phyloP scores from a whole-genome alignment of 805 yeast species.

The Starmerella apis region DNA sequence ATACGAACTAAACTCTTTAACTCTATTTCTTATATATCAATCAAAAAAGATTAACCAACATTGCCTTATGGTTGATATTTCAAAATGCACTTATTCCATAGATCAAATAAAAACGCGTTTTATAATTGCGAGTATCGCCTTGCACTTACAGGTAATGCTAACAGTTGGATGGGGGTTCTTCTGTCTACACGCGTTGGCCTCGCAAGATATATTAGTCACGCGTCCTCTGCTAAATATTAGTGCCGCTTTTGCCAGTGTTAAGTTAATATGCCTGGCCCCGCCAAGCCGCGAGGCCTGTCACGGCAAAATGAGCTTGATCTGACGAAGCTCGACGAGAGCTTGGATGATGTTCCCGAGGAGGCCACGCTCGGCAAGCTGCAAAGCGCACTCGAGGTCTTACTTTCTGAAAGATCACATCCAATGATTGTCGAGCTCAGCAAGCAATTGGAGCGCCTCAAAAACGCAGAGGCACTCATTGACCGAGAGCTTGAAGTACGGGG shows the following conservation, averaged over 20 bases:
- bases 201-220: slow-evolving; percentile 5
- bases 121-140: no score
- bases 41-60: no score
- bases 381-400: slow-evolving; percentile 22
- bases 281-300: slow-evolving; percentile 9
- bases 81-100: no score
- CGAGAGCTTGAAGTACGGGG: slow-evolving; percentile 19
- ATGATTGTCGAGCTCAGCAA: slow-evolving; percentile 21
- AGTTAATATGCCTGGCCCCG: slow-evolving; percentile 11
- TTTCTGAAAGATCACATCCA: slow-evolving; percentile 22
- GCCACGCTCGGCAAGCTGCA: slow-evolving; percentile 19
- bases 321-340: slow-evolving; percentile 2
- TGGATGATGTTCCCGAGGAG: slow-evolving; percentile 22
- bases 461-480: slow-evolving; percentile 20
- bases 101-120: no score
- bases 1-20: no score
- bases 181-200: background rate
- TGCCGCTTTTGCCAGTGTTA: background rate
- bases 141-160: no score
- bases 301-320: slow-evolving; percentile 17
- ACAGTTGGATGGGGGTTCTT: no score
- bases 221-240: background rate
- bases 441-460: slow-evolving; percentile 22
- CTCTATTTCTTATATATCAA: no score
- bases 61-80: no score